Conservation (phyloP, 129 eudicot species). For the Arctium minus region DNA sequence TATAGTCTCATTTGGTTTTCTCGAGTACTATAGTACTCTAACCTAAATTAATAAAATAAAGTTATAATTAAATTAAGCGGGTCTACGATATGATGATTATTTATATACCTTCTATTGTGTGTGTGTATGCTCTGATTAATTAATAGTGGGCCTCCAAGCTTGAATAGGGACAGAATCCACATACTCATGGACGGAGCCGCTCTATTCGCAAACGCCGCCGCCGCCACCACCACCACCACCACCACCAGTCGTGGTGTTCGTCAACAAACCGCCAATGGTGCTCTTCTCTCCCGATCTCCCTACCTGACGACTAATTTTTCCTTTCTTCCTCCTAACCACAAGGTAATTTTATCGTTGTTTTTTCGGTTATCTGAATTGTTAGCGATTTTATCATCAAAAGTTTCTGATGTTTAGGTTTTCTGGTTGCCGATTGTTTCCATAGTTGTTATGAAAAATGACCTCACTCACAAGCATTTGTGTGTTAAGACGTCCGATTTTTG, state of each 20-base stretch:
- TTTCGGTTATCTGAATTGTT: background rate
- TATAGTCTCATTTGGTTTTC: too few relatives aligned
- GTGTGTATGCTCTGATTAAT: background rate
- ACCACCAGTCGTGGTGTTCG: conserved; percentile 11
- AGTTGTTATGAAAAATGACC: background rate
- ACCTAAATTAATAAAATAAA: too few relatives aligned
- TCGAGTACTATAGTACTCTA: too few relatives aligned
- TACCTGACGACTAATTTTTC: conserved; percentile 5
- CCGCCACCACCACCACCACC: conserved; percentile 10
- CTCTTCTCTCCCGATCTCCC: conserved; percentile 1
- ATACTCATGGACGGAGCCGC: conserved; percentile 26
- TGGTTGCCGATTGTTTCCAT: background rate
- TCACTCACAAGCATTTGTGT: background rate
- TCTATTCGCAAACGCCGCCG: conserved; percentile 25
- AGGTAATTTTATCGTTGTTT: background rate
- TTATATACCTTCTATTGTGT: too few relatives aligned
- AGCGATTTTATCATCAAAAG: background rate
- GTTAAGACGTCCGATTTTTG: background rate
- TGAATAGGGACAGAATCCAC: background rate
- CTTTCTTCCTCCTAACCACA: conserved; percentile 14
- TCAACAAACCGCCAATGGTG: background rate
- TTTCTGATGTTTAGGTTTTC: background rate
- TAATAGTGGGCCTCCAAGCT: background rate
- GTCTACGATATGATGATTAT: too few relatives aligned
- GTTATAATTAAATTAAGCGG: too few relatives aligned